phyloP scores from a whole-genome alignment of 176 grass and related monocot genomes.

The Eleusine coracana region DNA sequence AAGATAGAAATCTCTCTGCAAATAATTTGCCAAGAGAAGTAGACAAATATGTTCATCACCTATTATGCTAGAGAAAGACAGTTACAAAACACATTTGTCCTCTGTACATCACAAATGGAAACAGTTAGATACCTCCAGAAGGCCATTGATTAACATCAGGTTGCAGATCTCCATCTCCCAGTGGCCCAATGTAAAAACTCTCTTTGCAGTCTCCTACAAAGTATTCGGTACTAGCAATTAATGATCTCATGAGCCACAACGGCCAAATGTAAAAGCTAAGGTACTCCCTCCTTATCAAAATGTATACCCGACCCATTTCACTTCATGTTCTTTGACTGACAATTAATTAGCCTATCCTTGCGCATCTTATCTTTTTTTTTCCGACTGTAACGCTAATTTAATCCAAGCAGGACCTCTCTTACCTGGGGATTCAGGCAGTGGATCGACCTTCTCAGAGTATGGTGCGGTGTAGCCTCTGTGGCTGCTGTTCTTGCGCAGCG shows the following conservation, averaged over 20 bases:
- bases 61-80: too few relatives aligned
- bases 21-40: neutral
- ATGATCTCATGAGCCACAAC: neutral
- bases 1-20: constrained; percentile 55
- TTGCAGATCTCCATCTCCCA: neutral
- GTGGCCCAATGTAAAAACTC: constrained; percentile 51
- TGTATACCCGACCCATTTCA: too few relatives aligned
- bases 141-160: constrained; percentile 55
- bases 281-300: too few relatives aligned
- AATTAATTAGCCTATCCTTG: too few relatives aligned
- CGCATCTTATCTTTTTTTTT: too few relatives aligned
- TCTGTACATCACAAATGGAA: neutral
- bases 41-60: too few relatives aligned
- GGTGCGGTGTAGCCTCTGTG: constrained; percentile 58
- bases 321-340: too few relatives aligned
- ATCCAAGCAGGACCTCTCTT: too few relatives aligned
- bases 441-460: constrained; percentile 61
- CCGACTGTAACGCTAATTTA: too few relatives aligned
- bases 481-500: constrained; percentile 33
- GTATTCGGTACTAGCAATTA: too few relatives aligned
- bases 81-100: neutral
- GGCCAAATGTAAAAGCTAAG: too few relatives aligned
- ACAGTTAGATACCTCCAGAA: constrained; percentile 41
- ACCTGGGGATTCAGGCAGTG: neutral
- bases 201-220: too few relatives aligned